Evolutionary conservation across 805 yeast species (phyloP).

Genomic region (Starmerella scarabaei): DNA sequence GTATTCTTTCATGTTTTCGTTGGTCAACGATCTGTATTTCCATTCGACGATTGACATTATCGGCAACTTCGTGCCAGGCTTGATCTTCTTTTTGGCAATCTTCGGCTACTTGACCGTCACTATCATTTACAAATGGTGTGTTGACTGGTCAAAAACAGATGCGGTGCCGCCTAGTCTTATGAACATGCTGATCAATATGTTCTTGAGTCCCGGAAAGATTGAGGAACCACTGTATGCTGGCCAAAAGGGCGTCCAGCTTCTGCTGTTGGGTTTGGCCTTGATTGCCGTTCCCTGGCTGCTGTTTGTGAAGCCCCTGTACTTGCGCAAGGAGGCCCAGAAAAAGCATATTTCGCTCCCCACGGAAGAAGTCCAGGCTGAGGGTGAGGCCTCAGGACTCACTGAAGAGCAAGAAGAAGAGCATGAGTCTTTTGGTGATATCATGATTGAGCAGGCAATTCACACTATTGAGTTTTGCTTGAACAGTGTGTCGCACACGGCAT

Average conservation of each 20-base stretch:
- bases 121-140: slow-evolving; percentile 86
- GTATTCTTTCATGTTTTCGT: slow-evolving; percentile 72
- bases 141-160: slow-evolving; percentile 71
- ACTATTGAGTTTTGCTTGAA: slow-evolving; percentile 95
- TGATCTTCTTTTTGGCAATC: slow-evolving; percentile 89
- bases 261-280: slow-evolving; percentile 62
- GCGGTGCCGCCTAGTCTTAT: slow-evolving; percentile 83
- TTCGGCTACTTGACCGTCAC: slow-evolving; percentile 82
- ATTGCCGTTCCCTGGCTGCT: slow-evolving; percentile 88
- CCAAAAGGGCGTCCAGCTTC: slow-evolving; percentile 62
- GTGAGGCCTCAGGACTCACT: slow-evolving; percentile 18
- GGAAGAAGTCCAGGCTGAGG: slow-evolving; percentile 22
- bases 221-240: slow-evolving; percentile 71
- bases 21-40: slow-evolving; percentile 63
- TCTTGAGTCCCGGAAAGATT: slow-evolving; percentile 78
- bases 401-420: slow-evolving; percentile 25
- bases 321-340: slow-evolving; percentile 35
- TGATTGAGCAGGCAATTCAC: slow-evolving; percentile 95
- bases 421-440: slow-evolving; percentile 63
- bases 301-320: slow-evolving; percentile 65
- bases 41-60: slow-evolving; percentile 63
- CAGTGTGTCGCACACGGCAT: slow-evolving; percentile 95
- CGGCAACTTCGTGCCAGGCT: slow-evolving; percentile 90
- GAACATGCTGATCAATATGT: slow-evolving; percentile 93
- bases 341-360: slow-evolving; percentile 35